Base-by-base conservation (phyloP, 441 rosid species). In the Bocquillonia castaneifolia region DNA sequence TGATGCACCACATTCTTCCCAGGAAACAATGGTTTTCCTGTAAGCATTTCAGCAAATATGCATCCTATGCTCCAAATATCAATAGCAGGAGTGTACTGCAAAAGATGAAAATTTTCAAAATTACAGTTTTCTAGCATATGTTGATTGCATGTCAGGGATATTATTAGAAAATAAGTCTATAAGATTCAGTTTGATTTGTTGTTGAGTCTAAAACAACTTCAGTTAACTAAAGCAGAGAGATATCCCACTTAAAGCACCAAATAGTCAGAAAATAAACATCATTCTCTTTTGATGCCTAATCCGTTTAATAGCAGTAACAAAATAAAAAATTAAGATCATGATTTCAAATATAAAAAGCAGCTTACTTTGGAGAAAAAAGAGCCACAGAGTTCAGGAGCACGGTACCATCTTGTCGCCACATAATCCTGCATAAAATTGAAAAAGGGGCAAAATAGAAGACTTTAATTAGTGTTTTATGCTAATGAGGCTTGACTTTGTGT, bases 1-100 rank as follows among this genome's bases (percentile, higher is more conserved):
- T 95, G 98, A 72, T 95, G 99, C 73, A 95, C 99, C 80, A 95
- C 98, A 75, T 95, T 95, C 80, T 91, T 92, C 52, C 99, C 98
- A 23, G 98, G 98, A 78, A 95, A 95, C 72, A 95, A 75, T 63
- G 98, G 97, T 77, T 87, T 95, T 67, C 99, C 96, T 31, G 88
- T 76, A 64, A 95, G 95, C 88, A 95, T 80, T 80, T 95, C 99
- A 29, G 96, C 99, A 78, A 95, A 95, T 76, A 92, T 95, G 83
- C 99, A 95, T 80, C 99, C 99, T 66, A 95, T 89, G 86, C 99
- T 95, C 99, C 99, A 95, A 45, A 85, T 91, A 78, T 95, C 99
- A 77, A 95, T 92, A 10, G 93, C 99, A 67, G 98, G 99, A 23
- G 99, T 95, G 72, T 95, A 92, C 98, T 95, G 78, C 56, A 74